Percentiles rank a stretch among this genome's conserved stretches.
These are phyloP conservation scores for Lyophyllum semitale DNA, from an alignment of 768 basidiomycete species.

Conservation along the genomic window DNA sequence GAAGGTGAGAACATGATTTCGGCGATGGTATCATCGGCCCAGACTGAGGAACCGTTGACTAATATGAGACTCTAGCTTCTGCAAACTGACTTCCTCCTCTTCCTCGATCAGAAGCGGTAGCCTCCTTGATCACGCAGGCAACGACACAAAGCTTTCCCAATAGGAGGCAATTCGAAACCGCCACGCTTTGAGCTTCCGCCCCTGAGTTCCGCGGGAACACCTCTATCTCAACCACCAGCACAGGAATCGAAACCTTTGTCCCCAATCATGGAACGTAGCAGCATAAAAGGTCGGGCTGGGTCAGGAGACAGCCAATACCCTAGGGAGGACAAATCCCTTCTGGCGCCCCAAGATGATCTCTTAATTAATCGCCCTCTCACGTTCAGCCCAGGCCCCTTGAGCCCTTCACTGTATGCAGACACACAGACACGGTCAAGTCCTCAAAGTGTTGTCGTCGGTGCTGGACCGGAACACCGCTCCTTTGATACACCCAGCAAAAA, in stretches of 20 bases:
- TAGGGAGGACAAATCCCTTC: conserved; percentile 9
- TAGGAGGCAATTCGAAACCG: conserved; percentile 17
- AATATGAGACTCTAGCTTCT: conserved; percentile 54
- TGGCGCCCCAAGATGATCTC: not conserved
- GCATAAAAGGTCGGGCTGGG: conserved; percentile 3
- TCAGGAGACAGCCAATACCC: conserved; percentile 1
- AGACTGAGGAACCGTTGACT: conserved; percentile 43
- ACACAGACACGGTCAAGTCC: not conserved
- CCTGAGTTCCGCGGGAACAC: conserved; percentile 43
- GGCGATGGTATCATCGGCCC: conserved; percentile 53
- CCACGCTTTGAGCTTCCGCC: conserved; percentile 59
- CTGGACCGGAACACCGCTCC: conserved; percentile 1
- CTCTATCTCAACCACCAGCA: conserved; percentile 11
- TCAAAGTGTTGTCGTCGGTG: not conserved
- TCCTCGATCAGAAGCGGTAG: conserved; percentile 82
- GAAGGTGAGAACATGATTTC: conserved; percentile 57
- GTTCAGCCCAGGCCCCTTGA: conserved; percentile 2
- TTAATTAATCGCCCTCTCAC: conserved; percentile 3
- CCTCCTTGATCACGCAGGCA: conserved; percentile 65
- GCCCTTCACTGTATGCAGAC: conserved; percentile 9
- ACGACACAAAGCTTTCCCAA: conserved; percentile 37
- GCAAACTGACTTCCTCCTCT: too few species aligned
- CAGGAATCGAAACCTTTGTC: conserved; percentile 19
- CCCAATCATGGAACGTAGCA: conserved; percentile 21
- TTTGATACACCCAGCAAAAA: conserved; percentile 12